These are phyloP conservation scores for Lentinula edodes DNA, from an alignment of 768 basidiomycete species.

Conservation along the genomic window DNA sequence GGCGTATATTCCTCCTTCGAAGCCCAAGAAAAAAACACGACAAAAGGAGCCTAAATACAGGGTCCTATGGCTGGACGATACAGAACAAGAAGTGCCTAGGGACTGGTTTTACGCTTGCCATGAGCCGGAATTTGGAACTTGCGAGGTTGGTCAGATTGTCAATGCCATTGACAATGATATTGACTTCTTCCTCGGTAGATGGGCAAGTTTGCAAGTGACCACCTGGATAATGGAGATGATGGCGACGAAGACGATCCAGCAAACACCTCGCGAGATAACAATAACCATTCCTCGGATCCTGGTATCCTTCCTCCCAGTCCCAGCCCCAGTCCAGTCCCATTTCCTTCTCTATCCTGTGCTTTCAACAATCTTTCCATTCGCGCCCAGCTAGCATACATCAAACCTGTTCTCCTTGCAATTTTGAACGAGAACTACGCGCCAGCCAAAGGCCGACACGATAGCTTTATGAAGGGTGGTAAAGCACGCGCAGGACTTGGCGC, in stretches of 20 bases:
- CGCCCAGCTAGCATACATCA: constrained; percentile 61
- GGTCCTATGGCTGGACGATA: constrained; percentile 56
- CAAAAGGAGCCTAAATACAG: constrained; percentile 36
- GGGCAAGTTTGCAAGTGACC: constrained; percentile 48
- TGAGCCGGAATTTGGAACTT: constrained; percentile 57
- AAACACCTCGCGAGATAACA: constrained; percentile 7
- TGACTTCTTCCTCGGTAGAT: constrained; percentile 29
- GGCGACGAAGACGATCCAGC: constrained; percentile 14
- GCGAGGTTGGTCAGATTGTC: constrained; percentile 35
- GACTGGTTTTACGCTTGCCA: constrained; percentile 52
- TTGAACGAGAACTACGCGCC: constrained; percentile 54
- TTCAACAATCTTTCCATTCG: constrained; percentile 47
- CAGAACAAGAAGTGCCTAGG: constrained; percentile 33
- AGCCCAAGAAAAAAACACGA: constrained; percentile 26
- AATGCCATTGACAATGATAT: background rate
- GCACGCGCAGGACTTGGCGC: constrained; percentile 35
- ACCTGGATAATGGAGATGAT: constrained; percentile 30
- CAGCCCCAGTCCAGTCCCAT: constrained; percentile 36
- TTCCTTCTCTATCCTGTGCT: constrained; percentile 33
- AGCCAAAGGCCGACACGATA: constrained; percentile 38
- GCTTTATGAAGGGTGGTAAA: constrained; percentile 55
- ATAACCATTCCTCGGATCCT: background rate
- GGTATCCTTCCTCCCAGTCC: constrained; percentile 18
- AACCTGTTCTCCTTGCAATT: constrained; percentile 56
- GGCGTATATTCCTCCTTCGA: constrained; percentile 39